These are phyloP conservation scores for Trametes cinnabarina DNA, from an alignment of 768 basidiomycete species.

Conservation along the genomic window DNA sequence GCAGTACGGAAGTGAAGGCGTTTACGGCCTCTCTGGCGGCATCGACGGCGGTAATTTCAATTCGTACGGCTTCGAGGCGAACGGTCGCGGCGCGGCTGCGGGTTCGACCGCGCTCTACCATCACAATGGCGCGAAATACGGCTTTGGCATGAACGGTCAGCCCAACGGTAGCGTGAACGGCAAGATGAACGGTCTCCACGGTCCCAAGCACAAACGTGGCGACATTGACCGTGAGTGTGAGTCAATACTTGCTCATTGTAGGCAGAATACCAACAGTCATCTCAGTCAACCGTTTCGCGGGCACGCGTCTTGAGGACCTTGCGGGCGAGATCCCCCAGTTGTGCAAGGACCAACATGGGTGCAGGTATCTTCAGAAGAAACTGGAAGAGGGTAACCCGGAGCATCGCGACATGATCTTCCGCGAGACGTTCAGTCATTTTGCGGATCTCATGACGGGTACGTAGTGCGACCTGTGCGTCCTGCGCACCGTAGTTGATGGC, in stretches of 20 bases:
- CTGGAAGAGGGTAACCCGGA: constrained; percentile 93
- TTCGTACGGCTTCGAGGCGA: constrained; percentile 55
- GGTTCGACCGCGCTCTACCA: constrained; percentile 80
- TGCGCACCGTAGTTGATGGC: background rate
- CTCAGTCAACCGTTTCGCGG: constrained; percentile 93
- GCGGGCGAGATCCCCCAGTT: constrained; percentile 90
- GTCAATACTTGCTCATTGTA: constrained; percentile 12
- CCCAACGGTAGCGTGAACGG: constrained; percentile 48
- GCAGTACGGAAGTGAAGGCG: constrained; percentile 59
- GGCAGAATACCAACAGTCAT: background rate
- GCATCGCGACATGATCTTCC: constrained; percentile 99
- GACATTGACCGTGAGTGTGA: constrained; percentile 87
- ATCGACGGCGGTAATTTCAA: constrained; percentile 55
- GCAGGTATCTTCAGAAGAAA: constrained; percentile 98
- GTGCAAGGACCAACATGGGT: constrained; percentile 99
- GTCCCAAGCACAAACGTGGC: constrained; percentile 92
- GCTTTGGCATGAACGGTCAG: constrained; percentile 59
- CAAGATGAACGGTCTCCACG: constrained; percentile 89
- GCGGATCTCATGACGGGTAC: constrained; percentile 96
- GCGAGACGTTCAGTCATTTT: constrained; percentile 96
- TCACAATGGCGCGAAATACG: constrained; percentile 76
- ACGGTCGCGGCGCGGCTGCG: constrained; percentile 41
- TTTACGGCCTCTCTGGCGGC: constrained; percentile 44
- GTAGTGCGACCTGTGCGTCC: constrained; percentile 20
- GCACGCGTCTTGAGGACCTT: constrained; percentile 92